Percentiles rank a stretch among this genome's conserved stretches.
phyloP scores from a whole-genome alignment of 176 grass and related monocot species.

The Carex littledalei region DNA sequence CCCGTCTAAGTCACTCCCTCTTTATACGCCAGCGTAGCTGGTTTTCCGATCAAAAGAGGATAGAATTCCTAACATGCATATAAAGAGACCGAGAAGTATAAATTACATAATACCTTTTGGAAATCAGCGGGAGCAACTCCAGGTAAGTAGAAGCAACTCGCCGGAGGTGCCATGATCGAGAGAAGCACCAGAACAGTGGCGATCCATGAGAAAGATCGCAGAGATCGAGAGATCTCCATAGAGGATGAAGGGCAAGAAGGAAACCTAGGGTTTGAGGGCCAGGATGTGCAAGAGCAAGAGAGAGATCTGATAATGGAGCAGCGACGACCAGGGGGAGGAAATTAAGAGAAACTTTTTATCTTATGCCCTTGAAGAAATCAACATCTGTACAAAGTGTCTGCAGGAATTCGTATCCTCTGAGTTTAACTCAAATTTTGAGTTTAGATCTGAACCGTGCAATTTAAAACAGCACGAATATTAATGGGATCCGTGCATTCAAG shows the following conservation, averaged over 20 bases:
- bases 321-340: conserved; percentile 13
- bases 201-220: conserved; percentile 21
- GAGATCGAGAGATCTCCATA: conserved; percentile 23
- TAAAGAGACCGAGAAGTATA: neutral
- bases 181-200: conserved; percentile 3
- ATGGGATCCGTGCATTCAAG: too few relatives aligned
- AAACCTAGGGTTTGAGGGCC: conserved; percentile 17
- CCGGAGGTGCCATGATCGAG: conserved; percentile 9
- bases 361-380: neutral
- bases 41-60: neutral
- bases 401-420: too few relatives aligned
- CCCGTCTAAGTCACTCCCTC: neutral
- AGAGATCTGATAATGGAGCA: conserved; percentile 25
- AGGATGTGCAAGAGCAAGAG: neutral
- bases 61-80: neutral
- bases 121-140: conserved; percentile 78
- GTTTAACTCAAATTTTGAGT: too few relatives aligned
- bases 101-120: conserved; percentile 38
- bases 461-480: too few relatives aligned
- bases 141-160: conserved; percentile 66
- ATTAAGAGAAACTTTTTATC: neutral
- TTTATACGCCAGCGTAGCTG: neutral
- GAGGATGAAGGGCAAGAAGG: neutral
- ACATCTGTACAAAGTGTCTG: neutral
- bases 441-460: too few relatives aligned